Percentiles rank a stretch among this genome's conserved stretches.
These are phyloP conservation scores for Paecilomyces variotii DNA, from an alignment of 2,329 filamentous ascomycete genomes.

Conservation along the genomic window DNA sequence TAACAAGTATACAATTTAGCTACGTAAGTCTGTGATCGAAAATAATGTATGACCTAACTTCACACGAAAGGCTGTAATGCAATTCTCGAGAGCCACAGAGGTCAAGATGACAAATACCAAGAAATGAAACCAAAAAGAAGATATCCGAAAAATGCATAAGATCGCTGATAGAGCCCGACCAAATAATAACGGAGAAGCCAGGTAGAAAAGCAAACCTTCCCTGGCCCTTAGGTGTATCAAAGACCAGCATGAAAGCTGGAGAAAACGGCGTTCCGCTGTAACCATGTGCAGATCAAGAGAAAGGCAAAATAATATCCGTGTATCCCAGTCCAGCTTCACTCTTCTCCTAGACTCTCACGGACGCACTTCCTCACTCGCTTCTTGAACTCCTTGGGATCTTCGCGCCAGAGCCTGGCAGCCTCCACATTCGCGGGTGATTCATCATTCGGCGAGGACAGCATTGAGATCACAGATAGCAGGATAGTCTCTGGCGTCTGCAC, in stretches of 20 bases:
- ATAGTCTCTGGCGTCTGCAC: constrained; percentile 96
- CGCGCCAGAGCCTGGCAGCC: constrained; percentile 79
- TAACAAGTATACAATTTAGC: neutral
- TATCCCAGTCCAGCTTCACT: constrained; percentile 25
- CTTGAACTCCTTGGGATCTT: constrained; percentile 71
- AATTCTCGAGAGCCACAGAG: neutral
- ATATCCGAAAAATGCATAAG: neutral
- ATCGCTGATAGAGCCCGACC: neutral
- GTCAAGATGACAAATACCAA: neutral
- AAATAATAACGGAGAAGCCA: neutral
- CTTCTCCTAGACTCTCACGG: constrained; percentile 70
- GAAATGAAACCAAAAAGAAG: neutral
- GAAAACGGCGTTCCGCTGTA: neutral
- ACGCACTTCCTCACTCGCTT: constrained; percentile 70
- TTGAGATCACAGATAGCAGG: constrained; percentile 80
- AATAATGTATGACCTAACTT: neutral
- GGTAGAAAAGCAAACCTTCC: neutral
- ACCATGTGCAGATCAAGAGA: neutral
- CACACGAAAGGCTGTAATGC: neutral
- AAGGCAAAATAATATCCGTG: neutral
- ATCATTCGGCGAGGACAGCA: constrained; percentile 87
- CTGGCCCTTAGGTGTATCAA: neutral
- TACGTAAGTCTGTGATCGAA: neutral
- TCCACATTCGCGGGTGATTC: constrained; percentile 94
- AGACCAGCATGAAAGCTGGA: neutral